These are phyloP conservation scores for Salisapilia sapeloensis DNA, from an alignment of 352 stramenopile genomes.

Conservation along the genomic window DNA sequence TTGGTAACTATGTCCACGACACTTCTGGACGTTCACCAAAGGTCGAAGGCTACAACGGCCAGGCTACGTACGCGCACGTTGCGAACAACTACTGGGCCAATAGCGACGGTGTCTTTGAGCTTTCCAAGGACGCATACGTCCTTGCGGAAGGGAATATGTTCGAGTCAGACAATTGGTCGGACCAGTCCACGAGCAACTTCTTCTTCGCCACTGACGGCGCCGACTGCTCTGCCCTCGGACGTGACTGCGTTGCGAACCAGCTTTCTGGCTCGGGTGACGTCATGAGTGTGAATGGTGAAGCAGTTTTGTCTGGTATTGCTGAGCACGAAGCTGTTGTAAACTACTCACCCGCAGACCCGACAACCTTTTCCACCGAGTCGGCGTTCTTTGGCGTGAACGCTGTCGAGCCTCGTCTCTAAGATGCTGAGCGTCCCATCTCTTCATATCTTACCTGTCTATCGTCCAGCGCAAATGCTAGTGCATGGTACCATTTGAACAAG, in stretches of 20 bases:
- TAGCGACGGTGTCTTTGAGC: slow-evolving; percentile 7
- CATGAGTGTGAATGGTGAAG: slow-evolving; percentile 1
- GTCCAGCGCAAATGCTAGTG: too few species aligned
- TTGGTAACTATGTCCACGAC: slow-evolving; percentile 17
- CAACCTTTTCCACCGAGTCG: too few species aligned
- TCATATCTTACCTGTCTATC: too few species aligned
- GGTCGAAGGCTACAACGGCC: slow-evolving; percentile 4
- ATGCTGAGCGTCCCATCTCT: too few species aligned
- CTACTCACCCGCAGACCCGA: too few species aligned
- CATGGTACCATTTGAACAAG: too few species aligned
- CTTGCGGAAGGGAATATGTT: slow-evolving; percentile 12
- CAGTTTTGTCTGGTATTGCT: too few species aligned
- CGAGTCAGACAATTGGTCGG: slow-evolving; percentile 7
- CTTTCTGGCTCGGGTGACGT: slow-evolving; percentile 4
- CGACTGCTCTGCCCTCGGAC: slow-evolving; percentile 9
- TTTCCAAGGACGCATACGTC: slow-evolving; percentile 4
- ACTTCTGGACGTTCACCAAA: slow-evolving; percentile 19
- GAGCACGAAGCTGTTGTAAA: too few species aligned
- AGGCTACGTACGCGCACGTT: slow-evolving; percentile 2
- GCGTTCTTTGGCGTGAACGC: too few species aligned
- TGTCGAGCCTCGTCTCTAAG: too few species aligned
- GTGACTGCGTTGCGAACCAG: slow-evolving; percentile 9
- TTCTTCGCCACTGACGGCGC: slow-evolving; percentile 4
- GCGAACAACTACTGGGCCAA: slow-evolving; percentile 10
- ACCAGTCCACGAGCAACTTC: slow-evolving; percentile 4